phyloP scores from a whole-genome alignment of 1,284 basidiomycete species.

The Marasmius oreades region DNA sequence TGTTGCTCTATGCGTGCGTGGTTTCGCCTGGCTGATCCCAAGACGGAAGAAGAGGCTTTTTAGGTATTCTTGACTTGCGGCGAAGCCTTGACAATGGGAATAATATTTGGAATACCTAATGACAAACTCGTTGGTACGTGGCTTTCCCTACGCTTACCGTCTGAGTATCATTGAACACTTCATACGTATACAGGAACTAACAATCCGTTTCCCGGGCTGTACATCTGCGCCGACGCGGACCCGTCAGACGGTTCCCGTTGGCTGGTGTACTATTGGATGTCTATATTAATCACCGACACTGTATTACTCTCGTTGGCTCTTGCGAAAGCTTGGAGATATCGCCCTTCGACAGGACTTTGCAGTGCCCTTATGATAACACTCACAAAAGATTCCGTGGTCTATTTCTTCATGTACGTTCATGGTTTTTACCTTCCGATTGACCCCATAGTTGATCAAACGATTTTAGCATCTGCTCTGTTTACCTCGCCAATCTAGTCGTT shows the following conservation, averaged over 20 bases:
- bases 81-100: constrained; percentile 2
- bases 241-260: constrained; percentile 10
- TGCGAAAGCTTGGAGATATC: constrained; percentile 7
- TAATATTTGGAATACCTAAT: constrained; percentile 9
- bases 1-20: background rate
- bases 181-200: constrained; percentile 3
- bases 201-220: constrained; percentile 7
- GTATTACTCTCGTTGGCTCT: constrained; percentile 8
- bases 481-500: constrained; percentile 8
- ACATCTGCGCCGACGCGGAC: constrained; percentile 14
- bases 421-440: background rate
- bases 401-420: constrained; percentile 8
- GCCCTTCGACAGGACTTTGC: background rate
- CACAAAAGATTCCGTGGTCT: constrained; percentile 11
- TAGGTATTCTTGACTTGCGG: background rate
- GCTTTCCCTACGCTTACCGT: background rate
- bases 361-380: constrained; percentile 5
- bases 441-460: too few species aligned
- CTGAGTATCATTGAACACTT: background rate
- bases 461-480: constrained; percentile 10
- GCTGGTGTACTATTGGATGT: constrained; percentile 10
- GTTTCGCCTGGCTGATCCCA: background rate
- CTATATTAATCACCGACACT: constrained; percentile 8
- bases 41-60: background rate
- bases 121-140: constrained; percentile 9